A percentile compares a stretch with the other conserved stretches of the same genome.
Conservation (phyloP, 192 early-diverging fungal species). For the Dimargaris cristalligena region DNA sequence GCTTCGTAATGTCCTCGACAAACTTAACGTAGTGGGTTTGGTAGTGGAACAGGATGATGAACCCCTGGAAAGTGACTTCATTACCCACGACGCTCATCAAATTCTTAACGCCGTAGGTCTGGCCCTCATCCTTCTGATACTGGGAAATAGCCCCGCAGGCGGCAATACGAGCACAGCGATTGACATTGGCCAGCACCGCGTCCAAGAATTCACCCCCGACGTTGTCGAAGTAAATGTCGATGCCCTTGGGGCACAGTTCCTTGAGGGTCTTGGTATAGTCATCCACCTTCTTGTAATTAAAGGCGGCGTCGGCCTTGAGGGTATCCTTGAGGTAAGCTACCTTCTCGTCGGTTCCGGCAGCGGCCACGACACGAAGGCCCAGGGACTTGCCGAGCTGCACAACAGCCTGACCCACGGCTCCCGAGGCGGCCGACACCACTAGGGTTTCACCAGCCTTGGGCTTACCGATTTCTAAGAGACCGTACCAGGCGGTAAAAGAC, state of each 20-base stretch:
- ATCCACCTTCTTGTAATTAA: constrained; percentile 84
- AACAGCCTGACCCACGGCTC: constrained; percentile 62
- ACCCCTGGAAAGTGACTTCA: constrained; percentile 42
- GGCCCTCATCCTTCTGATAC: constrained; percentile 32
- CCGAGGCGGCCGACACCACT: constrained; percentile 65
- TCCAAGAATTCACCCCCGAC: constrained; percentile 73
- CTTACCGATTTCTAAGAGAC: constrained; percentile 41
- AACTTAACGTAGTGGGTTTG: constrained; percentile 32
- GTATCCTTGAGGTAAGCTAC: constrained; percentile 43
- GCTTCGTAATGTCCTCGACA: constrained; percentile 32
- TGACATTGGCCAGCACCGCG: constrained; percentile 42
- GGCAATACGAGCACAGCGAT: constrained; percentile 46
- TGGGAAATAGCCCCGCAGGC: constrained; percentile 61
- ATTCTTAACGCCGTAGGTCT: constrained; percentile 41
- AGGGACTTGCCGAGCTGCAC: constrained; percentile 62
- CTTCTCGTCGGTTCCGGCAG: constrained; percentile 73
- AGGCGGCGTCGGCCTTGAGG: constrained; percentile 62
- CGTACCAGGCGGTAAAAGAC: constrained; percentile 58
- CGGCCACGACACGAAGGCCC: constrained; percentile 70
- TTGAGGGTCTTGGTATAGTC: constrained; percentile 28
- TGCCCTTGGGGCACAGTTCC: constrained; percentile 51
- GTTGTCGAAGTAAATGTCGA: constrained; percentile 79
- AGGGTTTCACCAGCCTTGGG: constrained; percentile 71
- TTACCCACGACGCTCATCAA: constrained; percentile 33
- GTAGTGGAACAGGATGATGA: constrained; percentile 37